These are phyloP conservation scores for Aureobasidium lini DNA, from an alignment of 2,329 filamentous ascomycete genomes.

Conservation along the genomic window DNA sequence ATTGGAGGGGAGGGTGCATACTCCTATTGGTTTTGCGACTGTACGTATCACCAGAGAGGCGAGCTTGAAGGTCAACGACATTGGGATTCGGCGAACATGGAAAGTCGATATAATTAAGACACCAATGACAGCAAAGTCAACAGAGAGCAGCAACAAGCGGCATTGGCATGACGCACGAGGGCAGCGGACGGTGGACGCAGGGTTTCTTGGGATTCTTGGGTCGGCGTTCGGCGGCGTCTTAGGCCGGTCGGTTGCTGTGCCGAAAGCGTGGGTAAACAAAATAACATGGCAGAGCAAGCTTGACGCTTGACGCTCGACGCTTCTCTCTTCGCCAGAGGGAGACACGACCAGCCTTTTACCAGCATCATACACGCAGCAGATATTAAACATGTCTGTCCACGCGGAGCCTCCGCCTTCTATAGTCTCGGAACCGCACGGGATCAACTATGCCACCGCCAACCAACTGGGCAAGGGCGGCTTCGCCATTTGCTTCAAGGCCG, in stretches of 20 bases:
- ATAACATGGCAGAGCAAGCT: neutral
- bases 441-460: slow-evolving; percentile 65
- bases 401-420: slow-evolving; percentile 46
- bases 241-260: slow-evolving; percentile 9
- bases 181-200: neutral
- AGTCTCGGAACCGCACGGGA: slow-evolving; percentile 62
- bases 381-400: slow-evolving; percentile 34
- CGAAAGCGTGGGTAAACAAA: slow-evolving; percentile 7
- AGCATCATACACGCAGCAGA: slow-evolving; percentile 13
- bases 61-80: slow-evolving; percentile 61
- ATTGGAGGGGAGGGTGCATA: slow-evolving; percentile 30
- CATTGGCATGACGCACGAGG: neutral
- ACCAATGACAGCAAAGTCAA: neutral
- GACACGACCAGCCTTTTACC: slow-evolving; percentile 2
- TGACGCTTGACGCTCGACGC: neutral
- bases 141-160: neutral
- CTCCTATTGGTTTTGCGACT: slow-evolving; percentile 60
- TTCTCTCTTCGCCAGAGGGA: neutral
- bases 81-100: slow-evolving; percentile 24
- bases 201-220: neutral
- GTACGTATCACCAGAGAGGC: slow-evolving; percentile 58
- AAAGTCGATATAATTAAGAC: neutral
- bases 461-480: slow-evolving; percentile 76
- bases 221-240: neutral
- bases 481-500: slow-evolving; percentile 70